Percentiles rank a stretch among this genome's conserved stretches.
phyloP scores from a whole-genome alignment of 345 rosid species.

The Isatis tinctoria region DNA sequence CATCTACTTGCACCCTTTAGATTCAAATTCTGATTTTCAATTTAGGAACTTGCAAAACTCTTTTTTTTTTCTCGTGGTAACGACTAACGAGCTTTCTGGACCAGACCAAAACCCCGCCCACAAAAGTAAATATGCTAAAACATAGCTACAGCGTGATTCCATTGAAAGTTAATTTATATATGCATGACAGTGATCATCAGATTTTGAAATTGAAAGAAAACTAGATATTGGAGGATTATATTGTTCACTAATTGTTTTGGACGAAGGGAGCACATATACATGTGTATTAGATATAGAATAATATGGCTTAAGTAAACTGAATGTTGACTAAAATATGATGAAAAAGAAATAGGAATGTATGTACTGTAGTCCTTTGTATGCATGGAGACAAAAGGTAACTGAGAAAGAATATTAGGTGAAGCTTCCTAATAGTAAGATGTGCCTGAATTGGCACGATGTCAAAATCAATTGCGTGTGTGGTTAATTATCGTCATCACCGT shows the following conservation, averaged over 20 bases:
- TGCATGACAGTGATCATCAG: background rate
- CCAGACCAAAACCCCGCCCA: background rate
- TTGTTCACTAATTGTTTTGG: background rate
- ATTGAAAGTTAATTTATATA: background rate
- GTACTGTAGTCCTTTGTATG: background rate
- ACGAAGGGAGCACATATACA: background rate
- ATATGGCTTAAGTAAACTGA: background rate
- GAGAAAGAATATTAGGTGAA: conserved; percentile 33
- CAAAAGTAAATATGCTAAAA: background rate
- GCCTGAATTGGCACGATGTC: conserved; percentile 25
- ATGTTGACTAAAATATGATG: background rate
- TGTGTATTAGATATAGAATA: background rate
- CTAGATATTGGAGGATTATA: background rate
- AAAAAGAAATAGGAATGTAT: background rate
- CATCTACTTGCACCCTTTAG: conserved; percentile 8
- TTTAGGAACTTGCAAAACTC: background rate
- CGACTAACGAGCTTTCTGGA: background rate
- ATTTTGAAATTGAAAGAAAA: background rate
- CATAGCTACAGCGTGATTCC: background rate
- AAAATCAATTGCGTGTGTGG: conserved; percentile 13
- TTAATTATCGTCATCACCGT: background rate
- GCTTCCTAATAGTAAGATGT: conserved; percentile 19
- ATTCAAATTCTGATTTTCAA: background rate
- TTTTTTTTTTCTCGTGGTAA: background rate
- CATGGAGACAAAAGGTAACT: conserved; percentile 13